Conservation (phyloP, 805 yeast species). For the Hanseniaspora nectarophila region DNA sequence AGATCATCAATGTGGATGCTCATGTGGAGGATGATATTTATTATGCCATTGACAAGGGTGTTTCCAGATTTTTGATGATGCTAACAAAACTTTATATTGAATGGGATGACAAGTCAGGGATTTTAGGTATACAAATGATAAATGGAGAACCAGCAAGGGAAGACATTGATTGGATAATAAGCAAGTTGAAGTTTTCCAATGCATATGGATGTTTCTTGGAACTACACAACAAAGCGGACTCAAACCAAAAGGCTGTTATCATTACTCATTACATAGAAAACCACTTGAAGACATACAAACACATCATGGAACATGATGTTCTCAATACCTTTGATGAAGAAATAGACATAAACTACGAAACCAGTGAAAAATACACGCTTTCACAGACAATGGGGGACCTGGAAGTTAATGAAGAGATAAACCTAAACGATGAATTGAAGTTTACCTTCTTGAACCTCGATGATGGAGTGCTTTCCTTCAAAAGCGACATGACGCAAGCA, state of each 20-base stretch:
- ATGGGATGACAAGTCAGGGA: background rate
- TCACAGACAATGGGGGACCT: background rate
- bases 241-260: background rate
- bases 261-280: slow-evolving; percentile 2
- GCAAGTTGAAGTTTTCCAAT: background rate
- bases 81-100: background rate
- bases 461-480: background rate
- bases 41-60: background rate
- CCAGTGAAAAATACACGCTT: background rate
- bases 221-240: background rate
- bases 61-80: background rate
- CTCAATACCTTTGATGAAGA: background rate
- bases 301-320: background rate
- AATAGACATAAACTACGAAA: background rate
- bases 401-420: background rate
- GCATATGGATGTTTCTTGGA: background rate
- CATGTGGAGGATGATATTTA: background rate
- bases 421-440: background rate
- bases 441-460: background rate
- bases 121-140: background rate
- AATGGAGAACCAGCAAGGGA: background rate
- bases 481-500: background rate
- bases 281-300: background rate
- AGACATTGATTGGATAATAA: background rate
- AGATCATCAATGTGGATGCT: background rate